phyloP scores from a whole-genome alignment of 768 basidiomycete species.

The Boletus barrowsii region DNA sequence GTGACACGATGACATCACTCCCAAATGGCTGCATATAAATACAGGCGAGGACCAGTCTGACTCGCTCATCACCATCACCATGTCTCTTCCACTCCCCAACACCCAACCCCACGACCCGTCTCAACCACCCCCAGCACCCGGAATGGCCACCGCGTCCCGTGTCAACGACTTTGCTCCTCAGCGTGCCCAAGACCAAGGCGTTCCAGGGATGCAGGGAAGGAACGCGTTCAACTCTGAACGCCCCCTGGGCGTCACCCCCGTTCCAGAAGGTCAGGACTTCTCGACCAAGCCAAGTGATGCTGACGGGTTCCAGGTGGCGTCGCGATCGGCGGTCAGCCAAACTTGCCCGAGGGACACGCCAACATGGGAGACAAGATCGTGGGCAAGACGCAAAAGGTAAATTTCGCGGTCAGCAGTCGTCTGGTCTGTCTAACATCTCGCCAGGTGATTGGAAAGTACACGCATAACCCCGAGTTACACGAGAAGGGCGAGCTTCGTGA shows the following conservation, averaged over 20 bases:
- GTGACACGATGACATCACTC: slow-evolving; percentile 15
- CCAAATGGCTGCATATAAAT: slow-evolving; percentile 10
- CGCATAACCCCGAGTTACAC: slow-evolving; percentile 46
- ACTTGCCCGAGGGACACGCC: slow-evolving; percentile 36
- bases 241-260: slow-evolving; percentile 37
- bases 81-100: slow-evolving; percentile 33
- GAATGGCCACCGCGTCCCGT: background rate
- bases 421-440: background rate
- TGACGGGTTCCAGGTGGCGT: slow-evolving; percentile 23
- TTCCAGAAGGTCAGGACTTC: slow-evolving; percentile 27
- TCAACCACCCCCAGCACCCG: slow-evolving; percentile 44
- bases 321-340: slow-evolving; percentile 22
- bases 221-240: slow-evolving; percentile 33
- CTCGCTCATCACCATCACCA: background rate
- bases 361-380: slow-evolving; percentile 50
- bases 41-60: background rate
- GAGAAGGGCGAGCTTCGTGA: slow-evolving; percentile 58
- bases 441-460: slow-evolving; percentile 50
- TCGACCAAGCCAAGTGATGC: background rate
- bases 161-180: background rate
- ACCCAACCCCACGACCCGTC: slow-evolving; percentile 43
- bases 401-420: background rate
- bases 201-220: background rate
- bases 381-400: slow-evolving; percentile 58
- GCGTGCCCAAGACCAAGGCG: background rate